Conservation (phyloP, 2,329 filamentous ascomycete species). For the Microascus cirrosus region DNA sequence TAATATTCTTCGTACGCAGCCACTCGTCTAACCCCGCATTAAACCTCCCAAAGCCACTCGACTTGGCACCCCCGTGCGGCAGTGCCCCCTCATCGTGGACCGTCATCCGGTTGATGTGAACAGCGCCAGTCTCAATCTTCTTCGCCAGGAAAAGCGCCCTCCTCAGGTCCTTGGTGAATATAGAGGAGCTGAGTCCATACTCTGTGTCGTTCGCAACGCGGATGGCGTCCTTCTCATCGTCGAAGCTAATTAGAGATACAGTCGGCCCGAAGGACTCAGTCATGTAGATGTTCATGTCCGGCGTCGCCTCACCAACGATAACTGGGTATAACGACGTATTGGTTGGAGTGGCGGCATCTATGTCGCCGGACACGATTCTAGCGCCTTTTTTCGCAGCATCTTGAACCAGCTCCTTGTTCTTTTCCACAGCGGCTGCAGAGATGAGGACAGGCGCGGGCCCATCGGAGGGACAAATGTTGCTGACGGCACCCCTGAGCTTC, state of each 20-base stretch:
- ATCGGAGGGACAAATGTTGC: too few species aligned
- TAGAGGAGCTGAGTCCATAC: slow-evolving; percentile 88
- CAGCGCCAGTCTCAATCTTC: slow-evolving; percentile 77
- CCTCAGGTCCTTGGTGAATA: slow-evolving; percentile 61
- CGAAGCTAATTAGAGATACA: slow-evolving; percentile 79
- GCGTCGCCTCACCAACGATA: too few species aligned
- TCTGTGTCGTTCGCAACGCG: slow-evolving; percentile 69
- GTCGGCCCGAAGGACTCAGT: slow-evolving; percentile 97
- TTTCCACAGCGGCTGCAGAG: slow-evolving; percentile 68
- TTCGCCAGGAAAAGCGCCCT: slow-evolving; percentile 53
- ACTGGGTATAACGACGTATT: slow-evolving; percentile 78
- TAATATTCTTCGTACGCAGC: too few species aligned
- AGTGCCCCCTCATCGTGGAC: slow-evolving; percentile 44
- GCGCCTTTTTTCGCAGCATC: slow-evolving; percentile 72
- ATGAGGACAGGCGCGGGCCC: slow-evolving; percentile 77
- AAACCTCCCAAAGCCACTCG: slow-evolving; percentile 71
- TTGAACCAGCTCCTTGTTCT: slow-evolving; percentile 69
- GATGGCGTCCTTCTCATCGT: slow-evolving; percentile 81
- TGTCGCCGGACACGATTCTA: slow-evolving; percentile 63
- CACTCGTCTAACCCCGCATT: too few species aligned
- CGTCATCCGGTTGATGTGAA: slow-evolving; percentile 67
- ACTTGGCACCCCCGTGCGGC: slow-evolving; percentile 74
- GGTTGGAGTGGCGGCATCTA: slow-evolving; percentile 76
- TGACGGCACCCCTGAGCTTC: slow-evolving; percentile 60
- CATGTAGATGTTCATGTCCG: slow-evolving; percentile 69